A percentile compares a stretch with the other conserved stretches of the same genome.
Evolutionary conservation across 2,329 filamentous ascomycete genomes (phyloP).

Genomic region (Cercospora sesami): DNA sequence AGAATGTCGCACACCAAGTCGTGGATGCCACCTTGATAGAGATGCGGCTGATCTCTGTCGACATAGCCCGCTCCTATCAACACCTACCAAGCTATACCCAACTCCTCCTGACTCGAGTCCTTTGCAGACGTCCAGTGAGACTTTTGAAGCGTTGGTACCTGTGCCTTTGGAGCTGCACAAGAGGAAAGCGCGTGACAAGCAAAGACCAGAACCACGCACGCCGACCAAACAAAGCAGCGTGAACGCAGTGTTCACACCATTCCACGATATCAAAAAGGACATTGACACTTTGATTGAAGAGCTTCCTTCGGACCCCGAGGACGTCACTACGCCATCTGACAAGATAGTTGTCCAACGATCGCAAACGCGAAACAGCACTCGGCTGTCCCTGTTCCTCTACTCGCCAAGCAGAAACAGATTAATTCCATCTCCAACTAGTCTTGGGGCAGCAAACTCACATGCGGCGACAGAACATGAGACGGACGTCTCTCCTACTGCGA

Average conservation of each 20-base stretch:
- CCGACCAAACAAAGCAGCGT: neutral
- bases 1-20: neutral
- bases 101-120: constrained; percentile 6
- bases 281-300: constrained; percentile 2
- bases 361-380: neutral
- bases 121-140: neutral
- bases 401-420: neutral
- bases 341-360: neutral
- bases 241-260: neutral
- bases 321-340: neutral
- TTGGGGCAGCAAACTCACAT: neutral
- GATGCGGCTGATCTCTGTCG: neutral
- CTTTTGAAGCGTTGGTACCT: neutral
- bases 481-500: neutral
- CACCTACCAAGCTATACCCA: neutral
- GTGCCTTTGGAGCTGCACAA: neutral
- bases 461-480: neutral
- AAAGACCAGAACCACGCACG: neutral
- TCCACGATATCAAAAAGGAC: constrained; percentile 12
- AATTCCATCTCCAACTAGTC: neutral
- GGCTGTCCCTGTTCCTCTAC: constrained; percentile 8
- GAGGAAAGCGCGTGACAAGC: neutral
- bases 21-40: neutral
- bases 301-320: neutral
- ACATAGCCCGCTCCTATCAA: neutral